These are phyloP conservation scores for Prunus mira DNA, from an alignment of 306 rosid species.

Conservation along the genomic window DNA sequence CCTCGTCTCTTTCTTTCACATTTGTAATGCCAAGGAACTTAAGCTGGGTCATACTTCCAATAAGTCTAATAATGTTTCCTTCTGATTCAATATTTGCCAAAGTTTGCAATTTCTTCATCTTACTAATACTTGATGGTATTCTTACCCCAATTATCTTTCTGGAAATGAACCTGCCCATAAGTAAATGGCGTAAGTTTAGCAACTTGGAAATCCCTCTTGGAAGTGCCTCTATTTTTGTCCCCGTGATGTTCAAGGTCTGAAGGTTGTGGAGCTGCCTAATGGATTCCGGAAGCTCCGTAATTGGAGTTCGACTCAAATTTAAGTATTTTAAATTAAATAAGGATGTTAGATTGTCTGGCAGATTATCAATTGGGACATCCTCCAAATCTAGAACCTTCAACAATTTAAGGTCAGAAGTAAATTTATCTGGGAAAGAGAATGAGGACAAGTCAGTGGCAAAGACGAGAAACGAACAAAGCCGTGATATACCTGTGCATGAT, in stretches of 20 bases:
- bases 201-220: slow-evolving; percentile 6
- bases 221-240: neutral
- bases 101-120: slow-evolving; percentile 5
- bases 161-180: neutral
- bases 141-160: neutral
- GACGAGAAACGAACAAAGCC: slow-evolving; percentile 4
- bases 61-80: neutral
- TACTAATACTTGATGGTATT: neutral
- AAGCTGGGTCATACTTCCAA: slow-evolving; percentile 3
- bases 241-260: neutral
- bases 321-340: slow-evolving; percentile 18
- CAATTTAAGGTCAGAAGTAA: neutral
- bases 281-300: slow-evolving; percentile 19
- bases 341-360: neutral
- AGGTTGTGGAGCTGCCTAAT: slow-evolving; percentile 19
- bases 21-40: neutral
- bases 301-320: slow-evolving; percentile 1
- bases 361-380: neutral
- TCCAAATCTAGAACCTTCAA: slow-evolving; percentile 17
- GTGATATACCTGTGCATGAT: neutral
- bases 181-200: neutral
- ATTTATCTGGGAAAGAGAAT: neutral
- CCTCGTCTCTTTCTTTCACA: slow-evolving; percentile 1
- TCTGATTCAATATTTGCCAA: neutral
- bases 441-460: neutral